phyloP scores from a whole-genome alignment of 208 protist genomes.

The Trichomonas vaginalis region DNA sequence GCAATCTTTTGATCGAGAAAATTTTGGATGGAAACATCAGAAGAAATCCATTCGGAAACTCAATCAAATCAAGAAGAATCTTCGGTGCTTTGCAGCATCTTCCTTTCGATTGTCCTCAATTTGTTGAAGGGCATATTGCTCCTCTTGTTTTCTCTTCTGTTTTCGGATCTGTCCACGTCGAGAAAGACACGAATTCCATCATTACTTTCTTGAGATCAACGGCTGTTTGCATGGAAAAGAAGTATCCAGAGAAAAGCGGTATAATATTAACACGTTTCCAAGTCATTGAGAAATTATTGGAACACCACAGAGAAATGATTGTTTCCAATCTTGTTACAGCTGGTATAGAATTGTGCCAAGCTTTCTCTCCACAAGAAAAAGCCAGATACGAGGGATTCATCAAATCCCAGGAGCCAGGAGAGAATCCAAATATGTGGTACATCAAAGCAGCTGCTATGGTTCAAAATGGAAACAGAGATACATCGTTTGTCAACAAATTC shows the following conservation, averaged over 20 bases:
- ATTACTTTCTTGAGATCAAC: background rate
- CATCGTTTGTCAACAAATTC: background rate
- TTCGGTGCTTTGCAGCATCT: background rate
- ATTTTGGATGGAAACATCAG: background rate
- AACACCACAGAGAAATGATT: background rate
- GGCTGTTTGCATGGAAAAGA: background rate
- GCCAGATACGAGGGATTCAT: background rate
- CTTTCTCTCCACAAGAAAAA: background rate
- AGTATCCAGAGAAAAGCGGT: background rate
- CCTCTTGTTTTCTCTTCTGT: background rate
- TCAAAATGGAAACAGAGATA: background rate
- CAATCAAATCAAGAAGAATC: background rate
- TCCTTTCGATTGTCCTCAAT: background rate
- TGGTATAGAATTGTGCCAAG: background rate
- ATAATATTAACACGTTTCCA: background rate
- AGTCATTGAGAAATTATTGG: background rate
- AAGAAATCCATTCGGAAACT: background rate
- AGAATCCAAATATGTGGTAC: background rate
- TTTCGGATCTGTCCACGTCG: background rate
- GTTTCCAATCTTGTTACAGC: background rate
- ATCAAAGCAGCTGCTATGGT: background rate
- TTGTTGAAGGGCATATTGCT: background rate
- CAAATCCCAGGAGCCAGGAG: background rate
- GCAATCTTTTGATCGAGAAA: background rate
- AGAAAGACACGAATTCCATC: background rate